Evolutionary conservation across 768 basidiomycete species (phyloP).

Genomic region (Podaxis rugospora): DNA sequence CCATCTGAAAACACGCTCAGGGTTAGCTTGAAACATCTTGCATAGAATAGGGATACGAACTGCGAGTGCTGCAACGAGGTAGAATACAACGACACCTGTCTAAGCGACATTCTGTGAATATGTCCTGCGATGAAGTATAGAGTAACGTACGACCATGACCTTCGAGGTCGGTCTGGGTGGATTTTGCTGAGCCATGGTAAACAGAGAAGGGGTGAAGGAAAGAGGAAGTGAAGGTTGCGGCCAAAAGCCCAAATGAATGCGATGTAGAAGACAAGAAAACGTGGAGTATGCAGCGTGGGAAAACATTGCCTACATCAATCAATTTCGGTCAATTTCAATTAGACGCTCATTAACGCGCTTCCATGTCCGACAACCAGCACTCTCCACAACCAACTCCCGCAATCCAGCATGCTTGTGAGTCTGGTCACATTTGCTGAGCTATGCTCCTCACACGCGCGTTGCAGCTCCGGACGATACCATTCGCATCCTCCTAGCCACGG

Average conservation of each 20-base stretch:
- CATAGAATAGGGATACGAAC: constrained; percentile 42
- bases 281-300: not conserved
- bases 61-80: constrained; percentile 82
- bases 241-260: too few relatives aligned
- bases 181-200: constrained; percentile 7
- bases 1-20: constrained; percentile 55
- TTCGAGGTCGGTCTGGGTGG: constrained; percentile 31
- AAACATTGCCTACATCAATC: not conserved
- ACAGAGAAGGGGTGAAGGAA: not conserved
- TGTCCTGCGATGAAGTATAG: not conserved
- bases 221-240: not conserved
- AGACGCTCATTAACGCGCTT: constrained; percentile 6
- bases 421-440: not conserved
- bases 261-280: not conserved
- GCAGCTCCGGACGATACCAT: constrained; percentile 66
- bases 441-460: not conserved
- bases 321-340: not conserved
- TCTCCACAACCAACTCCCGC: constrained; percentile 17
- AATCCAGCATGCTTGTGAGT: constrained; percentile 21
- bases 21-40: not conserved
- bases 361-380: constrained; percentile 20
- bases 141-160: constrained; percentile 38
- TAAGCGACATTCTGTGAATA: constrained; percentile 21
- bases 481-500: constrained; percentile 85
- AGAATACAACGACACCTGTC: constrained; percentile 78